Evolutionary conservation across 1,284 basidiomycete species (phyloP), one percentile per base, ranked within the genome.

Genomic region (Fomitiporia mediterranea): DNA sequence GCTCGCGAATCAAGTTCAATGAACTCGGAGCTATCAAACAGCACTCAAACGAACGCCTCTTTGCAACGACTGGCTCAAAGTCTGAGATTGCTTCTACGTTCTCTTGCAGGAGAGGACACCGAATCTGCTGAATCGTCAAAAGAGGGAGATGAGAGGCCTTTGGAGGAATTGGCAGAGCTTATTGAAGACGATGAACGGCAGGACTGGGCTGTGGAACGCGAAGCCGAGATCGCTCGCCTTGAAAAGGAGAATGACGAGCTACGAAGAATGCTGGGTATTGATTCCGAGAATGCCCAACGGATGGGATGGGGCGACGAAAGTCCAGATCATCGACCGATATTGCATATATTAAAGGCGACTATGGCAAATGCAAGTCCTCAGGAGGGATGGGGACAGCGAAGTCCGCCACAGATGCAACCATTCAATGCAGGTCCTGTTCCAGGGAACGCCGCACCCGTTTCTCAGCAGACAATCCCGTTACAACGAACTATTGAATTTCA

Each of bases 121-220:
- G 69, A 72, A 5, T 38, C 63, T 11, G 70, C 74, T 23, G 69
- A 72, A 5, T 38, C 63, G 13, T 62, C 65, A 15, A 70, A 70
- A 56, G 69, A 68, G 50, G 57, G 55, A 13, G 42, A 47, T n/a
- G 28, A 42, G 25, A 56, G 52, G 51, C 15, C 53, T 30, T 56
- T 63, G 37, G 56, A 37, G 28, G 76, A 81, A 51, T 67, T 83
- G 9, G 67, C 70, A 25, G 62, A 63, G 1, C 72, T 82, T 7
- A 60, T 82, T n/a, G 72, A 77, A 35, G 58, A 67, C 54, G 58
- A 57, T 44, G 42, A 52, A n/a, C 69, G 78, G 43, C 73, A 76
- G 21, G 92, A 96, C 70, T 94, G 93, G 89, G 84, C 89, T 0
- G 62, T 86, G 57, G 89, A 93, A 68, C 80, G 94, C 57, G 94